Evolutionary conservation across 2,329 filamentous ascomycete genomes (phyloP).

Genomic region (Fonsecaea pedrosoi): DNA sequence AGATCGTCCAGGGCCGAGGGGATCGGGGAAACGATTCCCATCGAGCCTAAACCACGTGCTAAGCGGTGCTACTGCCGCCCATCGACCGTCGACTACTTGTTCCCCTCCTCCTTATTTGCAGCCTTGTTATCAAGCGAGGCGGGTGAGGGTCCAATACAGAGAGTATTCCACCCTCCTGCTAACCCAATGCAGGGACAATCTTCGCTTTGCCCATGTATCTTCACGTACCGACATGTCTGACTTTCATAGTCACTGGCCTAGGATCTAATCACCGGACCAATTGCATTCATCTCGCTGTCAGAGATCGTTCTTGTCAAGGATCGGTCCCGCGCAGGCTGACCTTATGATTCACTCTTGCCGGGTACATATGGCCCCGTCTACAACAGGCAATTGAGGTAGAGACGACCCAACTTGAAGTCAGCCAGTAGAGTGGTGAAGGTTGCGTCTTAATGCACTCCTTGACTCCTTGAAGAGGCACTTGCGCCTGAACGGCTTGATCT

Average conservation of each 20-base stretch:
- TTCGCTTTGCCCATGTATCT: background rate
- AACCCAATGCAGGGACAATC: background rate
- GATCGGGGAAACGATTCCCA: background rate
- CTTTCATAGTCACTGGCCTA: background rate
- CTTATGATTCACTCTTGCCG: background rate
- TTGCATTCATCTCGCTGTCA: background rate
- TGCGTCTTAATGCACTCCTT: background rate
- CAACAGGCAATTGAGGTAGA: background rate
- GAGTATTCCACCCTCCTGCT: background rate
- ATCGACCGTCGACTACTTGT: background rate
- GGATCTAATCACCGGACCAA: background rate
- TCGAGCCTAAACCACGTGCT: slow-evolving; percentile 1
- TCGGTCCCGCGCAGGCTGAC: background rate
- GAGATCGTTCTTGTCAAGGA: background rate
- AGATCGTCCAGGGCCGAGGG: background rate
- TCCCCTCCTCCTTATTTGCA: background rate
- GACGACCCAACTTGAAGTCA: background rate
- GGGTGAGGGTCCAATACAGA: background rate
- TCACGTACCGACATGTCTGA: background rate
- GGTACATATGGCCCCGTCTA: background rate
- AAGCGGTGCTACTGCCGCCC: background rate
- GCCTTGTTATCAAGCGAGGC: background rate
- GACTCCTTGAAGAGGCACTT: no score
- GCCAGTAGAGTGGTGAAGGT: background rate
- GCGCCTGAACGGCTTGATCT: no score